Evolutionary conservation across 495 filamentous ascomycete species (phyloP).

Genomic region (Patellaria atrata): DNA sequence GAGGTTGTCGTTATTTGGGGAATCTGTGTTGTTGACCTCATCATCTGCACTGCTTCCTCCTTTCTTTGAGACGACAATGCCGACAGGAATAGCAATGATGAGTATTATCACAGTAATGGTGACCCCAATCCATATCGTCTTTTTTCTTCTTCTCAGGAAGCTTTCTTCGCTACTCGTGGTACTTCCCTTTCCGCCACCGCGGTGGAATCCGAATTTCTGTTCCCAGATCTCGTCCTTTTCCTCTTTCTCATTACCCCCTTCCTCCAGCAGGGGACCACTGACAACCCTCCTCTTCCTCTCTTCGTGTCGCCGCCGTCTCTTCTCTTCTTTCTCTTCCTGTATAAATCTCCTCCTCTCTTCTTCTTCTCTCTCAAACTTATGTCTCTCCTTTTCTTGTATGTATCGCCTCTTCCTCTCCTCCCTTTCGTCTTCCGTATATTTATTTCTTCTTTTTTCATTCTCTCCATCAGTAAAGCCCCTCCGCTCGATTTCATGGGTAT

Average conservation of each 20-base stretch:
- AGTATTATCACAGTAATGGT: constrained; percentile 44
- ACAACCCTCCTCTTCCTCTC: constrained; percentile 22
- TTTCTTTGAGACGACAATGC: constrained; percentile 56
- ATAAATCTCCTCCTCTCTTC: constrained; percentile 11
- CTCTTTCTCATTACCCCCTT: constrained; percentile 20
- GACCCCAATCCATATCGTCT: constrained; percentile 35
- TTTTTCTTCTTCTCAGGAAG: constrained; percentile 22
- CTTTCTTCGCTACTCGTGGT: constrained; percentile 14
- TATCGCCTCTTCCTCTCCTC: background rate
- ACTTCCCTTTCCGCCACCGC: constrained; percentile 22
- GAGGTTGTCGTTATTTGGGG: constrained; percentile 42
- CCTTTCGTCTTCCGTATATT: constrained; percentile 4
- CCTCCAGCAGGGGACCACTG: constrained; percentile 27
- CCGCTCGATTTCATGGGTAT: background rate
- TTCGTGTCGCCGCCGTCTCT: constrained; percentile 11
- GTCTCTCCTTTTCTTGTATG: background rate
- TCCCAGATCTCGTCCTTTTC: constrained; percentile 22
- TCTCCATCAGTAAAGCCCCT: too few species aligned
- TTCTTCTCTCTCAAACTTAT: constrained; percentile 5
- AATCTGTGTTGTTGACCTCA: constrained; percentile 16
- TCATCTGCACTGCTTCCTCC: constrained; percentile 26
- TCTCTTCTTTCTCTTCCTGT: constrained; percentile 13
- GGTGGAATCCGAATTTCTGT: constrained; percentile 9
- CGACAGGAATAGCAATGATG: constrained; percentile 60
- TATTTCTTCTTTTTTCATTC: constrained; percentile 10